Base-by-base conservation (phyloP, 2,329 filamentous ascomycete genomes). In the Eurotiales sp. region DNA sequence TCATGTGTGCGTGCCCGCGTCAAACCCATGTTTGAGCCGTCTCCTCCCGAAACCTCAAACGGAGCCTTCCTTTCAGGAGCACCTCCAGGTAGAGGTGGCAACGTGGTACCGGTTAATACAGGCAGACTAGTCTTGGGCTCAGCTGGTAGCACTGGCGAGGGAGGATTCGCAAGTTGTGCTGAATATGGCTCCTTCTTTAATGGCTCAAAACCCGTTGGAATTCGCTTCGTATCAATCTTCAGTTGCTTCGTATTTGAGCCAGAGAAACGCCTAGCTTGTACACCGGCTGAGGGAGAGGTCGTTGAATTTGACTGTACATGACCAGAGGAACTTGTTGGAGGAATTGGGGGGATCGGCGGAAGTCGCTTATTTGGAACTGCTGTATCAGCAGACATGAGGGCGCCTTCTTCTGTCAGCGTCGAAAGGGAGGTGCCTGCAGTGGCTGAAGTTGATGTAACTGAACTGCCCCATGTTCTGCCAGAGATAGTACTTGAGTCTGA, bases 401-500 rank as follows among this genome's bases (percentile, higher is more conserved):
- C 64, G 44, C 72, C 68, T 56, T 77, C 77, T 66, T 95, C 89
- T 23, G 83, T 81, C 30, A 93, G 84, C 0, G 87, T 88, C 2
- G 88, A 88, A 45, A 91, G 70, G 1, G 81, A 78, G 14, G 82
- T 87, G 17, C 82, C 83, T 44, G 82, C 77, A 2, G 85, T 86
- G 2, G 84, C 83, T 45, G 85, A 82, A 57, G 87, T 88, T 6
- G 87, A 89, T 23, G 80, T 83, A 58, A 83, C 80, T 7, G 89
- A 91, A 64, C 86, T 91, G 64, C 90, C 85, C 85, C 87, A 92
- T 11, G 88, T 89, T 55, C 82, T 82, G 50, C 81, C 81, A n/a
- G 88, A 90, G 58, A 86, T 80, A 12, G 83, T 83, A 72, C 87
- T 95, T 1, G 88, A 92, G 64, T 89, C 87, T 3, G 90, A 93